Percentiles rank a stretch among this genome's conserved stretches.
phyloP scores from a whole-genome alignment of 306 rosid genomes.

The Quercus mongolica region DNA sequence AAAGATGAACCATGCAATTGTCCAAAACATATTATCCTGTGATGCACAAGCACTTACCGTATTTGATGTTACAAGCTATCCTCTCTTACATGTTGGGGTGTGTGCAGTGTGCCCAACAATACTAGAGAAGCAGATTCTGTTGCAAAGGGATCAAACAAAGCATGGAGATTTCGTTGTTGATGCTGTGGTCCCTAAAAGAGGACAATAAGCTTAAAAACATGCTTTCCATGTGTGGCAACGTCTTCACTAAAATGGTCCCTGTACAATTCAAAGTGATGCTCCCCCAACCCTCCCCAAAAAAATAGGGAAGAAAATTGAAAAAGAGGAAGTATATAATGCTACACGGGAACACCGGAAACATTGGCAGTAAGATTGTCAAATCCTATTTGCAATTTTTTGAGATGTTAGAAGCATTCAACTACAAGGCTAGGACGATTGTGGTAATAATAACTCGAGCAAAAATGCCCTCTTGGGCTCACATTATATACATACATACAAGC shows the following conservation, averaged over 20 bases:
- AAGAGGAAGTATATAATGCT: neutral
- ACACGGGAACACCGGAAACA: neutral
- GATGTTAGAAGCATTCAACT: conserved; percentile 5
- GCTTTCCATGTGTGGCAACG: neutral
- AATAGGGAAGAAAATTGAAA: neutral
- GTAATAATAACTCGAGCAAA: conserved; percentile 8
- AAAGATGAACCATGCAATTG: neutral
- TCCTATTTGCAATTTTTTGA: conserved; percentile 12
- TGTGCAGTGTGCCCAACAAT: neutral
- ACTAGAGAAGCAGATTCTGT: neutral
- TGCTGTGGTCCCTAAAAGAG: neutral
- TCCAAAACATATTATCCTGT: neutral
- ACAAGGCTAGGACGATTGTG: too few species aligned
- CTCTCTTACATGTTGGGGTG: too few species aligned
- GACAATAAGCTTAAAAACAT: neutral
- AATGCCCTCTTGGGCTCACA: conserved; percentile 19
- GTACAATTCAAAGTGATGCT: neutral
- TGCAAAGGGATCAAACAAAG: neutral
- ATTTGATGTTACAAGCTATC: too few species aligned
- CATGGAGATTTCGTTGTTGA: neutral
- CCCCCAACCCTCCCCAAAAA: neutral
- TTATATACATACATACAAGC: conserved; percentile 22
- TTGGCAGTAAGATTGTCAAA: neutral
- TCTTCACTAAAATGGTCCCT: neutral
- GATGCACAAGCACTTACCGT: neutral